These are phyloP conservation scores for Solanum arcanum DNA, from an alignment of 257 asterid species.

Conservation along the genomic window DNA sequence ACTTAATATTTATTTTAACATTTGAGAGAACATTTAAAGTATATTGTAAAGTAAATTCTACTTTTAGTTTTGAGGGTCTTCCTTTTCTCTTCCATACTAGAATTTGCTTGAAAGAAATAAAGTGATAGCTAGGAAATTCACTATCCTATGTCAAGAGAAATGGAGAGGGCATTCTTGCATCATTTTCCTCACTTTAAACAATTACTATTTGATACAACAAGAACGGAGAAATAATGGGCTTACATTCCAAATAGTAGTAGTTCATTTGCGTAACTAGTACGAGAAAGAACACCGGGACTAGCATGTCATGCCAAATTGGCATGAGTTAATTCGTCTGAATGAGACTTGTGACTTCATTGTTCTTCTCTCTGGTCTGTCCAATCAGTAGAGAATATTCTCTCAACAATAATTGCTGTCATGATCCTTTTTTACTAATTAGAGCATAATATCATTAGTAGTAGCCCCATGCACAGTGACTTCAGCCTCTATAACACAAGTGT, in stretches of 20 bases:
- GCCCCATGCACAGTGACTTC: slow-evolving; percentile 49
- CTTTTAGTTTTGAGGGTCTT: neutral
- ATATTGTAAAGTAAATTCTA: neutral
- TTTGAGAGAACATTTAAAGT: neutral
- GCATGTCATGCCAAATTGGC: neutral
- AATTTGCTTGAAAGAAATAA: neutral
- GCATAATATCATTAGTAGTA: slow-evolving; percentile 2
- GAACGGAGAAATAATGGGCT: neutral
- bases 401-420: neutral
- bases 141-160: neutral
- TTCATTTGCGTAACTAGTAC: neutral
- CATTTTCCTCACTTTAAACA: neutral
- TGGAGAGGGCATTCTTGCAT: neutral
- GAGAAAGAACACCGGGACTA: neutral
- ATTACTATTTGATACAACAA: neutral
- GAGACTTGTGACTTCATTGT: neutral
- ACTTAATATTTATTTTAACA: neutral
- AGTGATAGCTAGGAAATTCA: neutral
- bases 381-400: neutral
- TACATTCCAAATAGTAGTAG: neutral
- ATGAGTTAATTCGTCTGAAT: neutral
- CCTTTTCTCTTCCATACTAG: neutral
- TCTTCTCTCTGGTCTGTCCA: neutral
- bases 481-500: slow-evolving; percentile 42
- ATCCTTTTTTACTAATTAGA: neutral